Conservation (phyloP, 495 filamentous ascomycete genomes). For the Arthonia radiata region DNA sequence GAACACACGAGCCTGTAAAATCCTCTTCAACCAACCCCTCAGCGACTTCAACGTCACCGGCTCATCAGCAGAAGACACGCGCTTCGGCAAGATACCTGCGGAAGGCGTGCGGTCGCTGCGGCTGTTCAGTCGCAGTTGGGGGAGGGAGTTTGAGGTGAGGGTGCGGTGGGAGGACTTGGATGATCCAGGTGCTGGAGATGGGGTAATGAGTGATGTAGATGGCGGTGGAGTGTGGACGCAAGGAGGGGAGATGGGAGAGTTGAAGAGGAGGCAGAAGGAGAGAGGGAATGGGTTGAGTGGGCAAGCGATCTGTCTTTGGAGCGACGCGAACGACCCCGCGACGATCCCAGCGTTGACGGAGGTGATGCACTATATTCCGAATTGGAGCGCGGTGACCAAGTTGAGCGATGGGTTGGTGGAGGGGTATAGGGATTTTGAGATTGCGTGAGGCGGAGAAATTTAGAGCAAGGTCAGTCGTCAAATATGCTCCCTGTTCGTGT, state of each 20-base stretch:
- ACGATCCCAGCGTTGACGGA: conserved; percentile 75
- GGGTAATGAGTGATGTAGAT: too few relatives aligned
- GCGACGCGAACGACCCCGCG: conserved; percentile 47
- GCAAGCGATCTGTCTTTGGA: conserved; percentile 62
- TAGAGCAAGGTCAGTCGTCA: too few relatives aligned
- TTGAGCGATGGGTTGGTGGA: conserved; percentile 59
- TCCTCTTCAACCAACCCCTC: conserved; percentile 38
- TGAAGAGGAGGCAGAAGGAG: conserved; percentile 14
- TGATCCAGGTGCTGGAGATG: conserved; percentile 11
- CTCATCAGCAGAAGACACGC: conserved; percentile 23
- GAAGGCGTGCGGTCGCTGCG: conserved; percentile 29
- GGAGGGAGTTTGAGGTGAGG: conserved; percentile 47
- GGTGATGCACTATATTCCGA: conserved; percentile 43
- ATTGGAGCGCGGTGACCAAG: conserved; percentile 58
- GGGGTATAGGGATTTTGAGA: conserved; percentile 36
- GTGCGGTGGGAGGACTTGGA: conserved; percentile 33
- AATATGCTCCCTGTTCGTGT: too few relatives aligned
- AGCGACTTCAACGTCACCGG: conserved; percentile 33
- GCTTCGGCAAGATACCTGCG: conserved; percentile 27
- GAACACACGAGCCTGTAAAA: conserved; percentile 46
- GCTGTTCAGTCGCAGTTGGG: conserved; percentile 57
- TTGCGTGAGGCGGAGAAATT: too few relatives aligned
- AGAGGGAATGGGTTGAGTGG: conserved; percentile 25
- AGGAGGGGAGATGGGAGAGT: conserved; percentile 26
- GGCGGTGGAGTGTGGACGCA: conserved; percentile 52